These are phyloP conservation scores for Kwoniella pini DNA, from an alignment of 768 basidiomycete genomes.

Conservation along the genomic window DNA sequence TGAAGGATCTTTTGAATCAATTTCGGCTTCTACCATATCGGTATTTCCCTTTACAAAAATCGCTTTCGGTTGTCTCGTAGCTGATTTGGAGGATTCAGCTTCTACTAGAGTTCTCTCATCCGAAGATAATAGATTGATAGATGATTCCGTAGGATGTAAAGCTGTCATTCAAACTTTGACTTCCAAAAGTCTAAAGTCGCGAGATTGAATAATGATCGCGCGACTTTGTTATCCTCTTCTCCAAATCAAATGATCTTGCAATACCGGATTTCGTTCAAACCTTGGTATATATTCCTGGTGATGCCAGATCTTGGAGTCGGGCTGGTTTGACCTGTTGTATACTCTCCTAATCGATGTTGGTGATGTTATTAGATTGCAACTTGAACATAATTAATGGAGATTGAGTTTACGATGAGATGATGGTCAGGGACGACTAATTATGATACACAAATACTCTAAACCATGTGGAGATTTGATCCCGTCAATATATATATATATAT, in stretches of 20 bases:
- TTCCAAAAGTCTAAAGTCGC: not conserved
- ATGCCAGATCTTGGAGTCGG: too few relatives aligned
- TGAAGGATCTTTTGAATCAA: not conserved
- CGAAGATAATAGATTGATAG: constrained; percentile 18
- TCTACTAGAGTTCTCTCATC: not conserved
- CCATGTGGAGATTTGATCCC: too few relatives aligned
- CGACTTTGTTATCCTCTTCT: constrained; percentile 5
- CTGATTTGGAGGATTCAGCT: constrained; percentile 2
- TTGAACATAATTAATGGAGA: too few relatives aligned
- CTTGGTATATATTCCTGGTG: too few relatives aligned
- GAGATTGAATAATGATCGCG: constrained; percentile 11
- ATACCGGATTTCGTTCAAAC: too few relatives aligned
- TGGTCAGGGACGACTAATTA: too few relatives aligned
- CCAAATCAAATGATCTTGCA: too few relatives aligned
- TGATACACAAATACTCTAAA: too few relatives aligned
- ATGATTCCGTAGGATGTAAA: constrained; percentile 22
- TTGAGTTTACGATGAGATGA: too few relatives aligned
- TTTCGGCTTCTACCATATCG: constrained; percentile 4
- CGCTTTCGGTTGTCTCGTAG: not conserved
- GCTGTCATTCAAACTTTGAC: constrained; percentile 20
- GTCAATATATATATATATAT: too few relatives aligned
- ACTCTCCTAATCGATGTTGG: too few relatives aligned
- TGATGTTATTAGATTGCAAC: not conserved
- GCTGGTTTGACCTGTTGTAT: too few relatives aligned
- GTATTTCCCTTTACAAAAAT: not conserved